A percentile compares a stretch with the other conserved stretches of the same genome.
phyloP scores from a whole-genome alignment of 225 moss, liverwort and hornwort genomes.

The Pseudisothecium myosuroides region DNA sequence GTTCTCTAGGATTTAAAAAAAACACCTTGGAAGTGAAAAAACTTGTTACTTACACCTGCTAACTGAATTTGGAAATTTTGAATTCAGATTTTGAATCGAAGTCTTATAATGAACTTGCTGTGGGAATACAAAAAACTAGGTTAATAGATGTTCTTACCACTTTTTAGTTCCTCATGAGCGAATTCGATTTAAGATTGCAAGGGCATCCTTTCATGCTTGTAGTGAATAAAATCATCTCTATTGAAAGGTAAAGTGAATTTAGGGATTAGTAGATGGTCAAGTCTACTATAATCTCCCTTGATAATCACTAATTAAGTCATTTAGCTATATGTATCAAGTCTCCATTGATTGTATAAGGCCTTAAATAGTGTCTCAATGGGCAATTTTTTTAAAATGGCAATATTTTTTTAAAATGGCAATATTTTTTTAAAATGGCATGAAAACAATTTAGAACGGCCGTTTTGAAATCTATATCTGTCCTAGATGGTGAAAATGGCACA shows the following conservation, averaged over 20 bases:
- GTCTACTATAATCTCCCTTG: not conserved
- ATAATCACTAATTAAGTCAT: not conserved
- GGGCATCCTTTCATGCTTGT: rapidly evolving
- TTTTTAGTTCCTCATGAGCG: not conserved
- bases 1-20: not conserved
- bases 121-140: not conserved
- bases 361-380: not conserved
- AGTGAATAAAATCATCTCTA: not conserved
- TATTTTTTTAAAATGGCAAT: too few relatives aligned
- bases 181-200: not conserved
- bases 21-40: too few relatives aligned
- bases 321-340: rapidly evolving
- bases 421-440: too few relatives aligned
- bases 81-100: not conserved
- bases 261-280: rapidly evolving
- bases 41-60: rapidly evolving
- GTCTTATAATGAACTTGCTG: rapidly evolving
- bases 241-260: not conserved
- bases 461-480: too few relatives aligned
- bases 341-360: not conserved
- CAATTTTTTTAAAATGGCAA: too few relatives aligned
- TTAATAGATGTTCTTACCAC: too few relatives aligned
- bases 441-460: too few relatives aligned
- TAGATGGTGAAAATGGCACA: too few relatives aligned
- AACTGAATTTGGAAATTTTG: not conserved